These are phyloP conservation scores for Aegilops bicornis DNA, from an alignment of 176 grass and related monocot species.

Conservation along the genomic window DNA sequence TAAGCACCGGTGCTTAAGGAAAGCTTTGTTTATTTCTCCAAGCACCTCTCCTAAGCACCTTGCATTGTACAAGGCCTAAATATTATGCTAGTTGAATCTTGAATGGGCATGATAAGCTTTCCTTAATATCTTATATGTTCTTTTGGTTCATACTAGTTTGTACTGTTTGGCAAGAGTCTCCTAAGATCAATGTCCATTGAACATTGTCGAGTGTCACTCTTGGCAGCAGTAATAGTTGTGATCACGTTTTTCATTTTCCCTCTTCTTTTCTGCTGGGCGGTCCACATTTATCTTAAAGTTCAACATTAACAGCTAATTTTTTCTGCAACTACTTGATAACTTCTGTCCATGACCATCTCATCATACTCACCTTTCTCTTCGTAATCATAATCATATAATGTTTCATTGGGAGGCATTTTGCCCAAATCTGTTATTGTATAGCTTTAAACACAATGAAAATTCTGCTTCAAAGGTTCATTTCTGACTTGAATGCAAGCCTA, in stretches of 20 bases:
- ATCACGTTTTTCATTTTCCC: background rate
- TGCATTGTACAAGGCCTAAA: no score
- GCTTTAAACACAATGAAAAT: background rate
- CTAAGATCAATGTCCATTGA: background rate
- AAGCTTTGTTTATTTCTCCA: no score
- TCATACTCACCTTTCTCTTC: background rate
- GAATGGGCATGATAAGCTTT: background rate
- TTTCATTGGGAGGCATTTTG: background rate
- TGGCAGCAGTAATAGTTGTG: no score
- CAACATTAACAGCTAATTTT: background rate
- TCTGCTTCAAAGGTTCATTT: background rate
- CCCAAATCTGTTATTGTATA: background rate
- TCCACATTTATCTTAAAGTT: background rate
- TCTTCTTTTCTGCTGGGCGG: background rate
- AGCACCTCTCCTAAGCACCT: no score
- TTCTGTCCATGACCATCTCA: background rate
- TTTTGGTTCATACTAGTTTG: background rate
- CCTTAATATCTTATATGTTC: background rate
- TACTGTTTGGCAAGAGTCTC: background rate
- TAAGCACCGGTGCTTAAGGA: no score
- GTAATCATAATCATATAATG: background rate
- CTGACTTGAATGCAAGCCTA: background rate
- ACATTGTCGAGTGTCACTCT: background rate
- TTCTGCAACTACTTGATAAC: background rate
- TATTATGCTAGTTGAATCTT: background rate